These are phyloP conservation scores for Arctostaphylos glauca DNA, from an alignment of 148 eudicot species.

Conservation along the genomic window DNA sequence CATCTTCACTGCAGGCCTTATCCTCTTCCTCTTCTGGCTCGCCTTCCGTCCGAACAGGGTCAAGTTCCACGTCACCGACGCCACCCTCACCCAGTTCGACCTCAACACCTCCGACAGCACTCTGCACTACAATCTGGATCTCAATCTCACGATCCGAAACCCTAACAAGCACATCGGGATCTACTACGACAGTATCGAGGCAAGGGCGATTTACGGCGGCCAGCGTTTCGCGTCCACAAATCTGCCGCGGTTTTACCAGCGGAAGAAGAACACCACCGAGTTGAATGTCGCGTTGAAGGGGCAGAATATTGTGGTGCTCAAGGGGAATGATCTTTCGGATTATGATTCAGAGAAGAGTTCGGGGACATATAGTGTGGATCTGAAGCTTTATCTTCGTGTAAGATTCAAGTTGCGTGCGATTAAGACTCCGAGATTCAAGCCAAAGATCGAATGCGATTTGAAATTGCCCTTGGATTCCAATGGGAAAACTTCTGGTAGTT, in stretches of 20 bases:
- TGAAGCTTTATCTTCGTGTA: constrained; percentile 51
- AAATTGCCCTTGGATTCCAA: constrained; percentile 50
- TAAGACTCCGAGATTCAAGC: constrained; percentile 44
- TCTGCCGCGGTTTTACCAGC: constrained; percentile 46
- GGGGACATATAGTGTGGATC: constrained; percentile 40
- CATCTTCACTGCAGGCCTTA: constrained; percentile 35
- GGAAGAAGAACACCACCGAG: constrained; percentile 46
- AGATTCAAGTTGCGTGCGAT: constrained; percentile 48
- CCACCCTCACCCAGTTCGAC: constrained; percentile 53
- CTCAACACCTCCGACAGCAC: constrained; percentile 35
- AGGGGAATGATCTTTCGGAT: constrained; percentile 15
- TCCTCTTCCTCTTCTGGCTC: constrained; percentile 50
- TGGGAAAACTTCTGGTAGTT: constrained; percentile 26
- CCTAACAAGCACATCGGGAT: constrained; percentile 64
- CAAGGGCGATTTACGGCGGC: constrained; percentile 42
- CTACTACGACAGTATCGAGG: constrained; percentile 67
- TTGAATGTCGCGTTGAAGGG: constrained; percentile 42
- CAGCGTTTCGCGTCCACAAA: constrained; percentile 32
- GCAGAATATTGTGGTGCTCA: constrained; percentile 32
- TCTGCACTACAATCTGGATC: constrained; percentile 56
- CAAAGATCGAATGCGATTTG: constrained; percentile 57
- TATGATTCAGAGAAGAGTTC: constrained; percentile 34
- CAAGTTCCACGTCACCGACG: constrained; percentile 57
- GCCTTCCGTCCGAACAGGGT: constrained; percentile 61
- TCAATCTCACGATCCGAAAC: constrained; percentile 64